phyloP scores from a whole-genome alignment of 2,329 filamentous ascomycete genomes.

The Didymella lethalis region DNA sequence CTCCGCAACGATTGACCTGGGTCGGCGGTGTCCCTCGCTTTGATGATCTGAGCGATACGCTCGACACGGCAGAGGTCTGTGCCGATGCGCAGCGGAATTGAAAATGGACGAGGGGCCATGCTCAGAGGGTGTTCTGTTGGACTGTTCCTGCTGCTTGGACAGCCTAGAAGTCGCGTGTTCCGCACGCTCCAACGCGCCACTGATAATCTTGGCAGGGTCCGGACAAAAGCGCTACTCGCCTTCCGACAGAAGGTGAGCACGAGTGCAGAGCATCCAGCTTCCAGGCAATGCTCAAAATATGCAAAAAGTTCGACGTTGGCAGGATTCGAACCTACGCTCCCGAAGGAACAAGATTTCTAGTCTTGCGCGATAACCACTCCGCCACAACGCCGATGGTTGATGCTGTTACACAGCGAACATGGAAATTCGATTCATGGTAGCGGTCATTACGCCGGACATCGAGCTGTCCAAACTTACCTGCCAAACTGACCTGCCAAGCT shows the following conservation, averaged over 20 bases:
- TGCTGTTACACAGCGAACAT: slow-evolving; percentile 15
- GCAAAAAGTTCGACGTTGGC: slow-evolving; percentile 41
- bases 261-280: not conserved
- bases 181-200: not conserved
- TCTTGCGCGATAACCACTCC: slow-evolving; percentile 55
- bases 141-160: not conserved
- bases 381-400: slow-evolving; percentile 45
- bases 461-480: not conserved
- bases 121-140: not conserved
- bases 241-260: not conserved
- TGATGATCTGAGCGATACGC: slow-evolving; percentile 69
- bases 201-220: slow-evolving; percentile 8
- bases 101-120: slow-evolving; percentile 64
- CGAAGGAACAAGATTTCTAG: slow-evolving; percentile 55
- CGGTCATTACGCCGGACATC: not conserved
- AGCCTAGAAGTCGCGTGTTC: not conserved
- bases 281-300: not conserved
- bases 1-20: slow-evolving; percentile 20
- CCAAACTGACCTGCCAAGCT: not conserved
- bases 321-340: slow-evolving; percentile 53
- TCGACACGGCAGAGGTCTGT: slow-evolving; percentile 78
- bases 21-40: slow-evolving; percentile 21
- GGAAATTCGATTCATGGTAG: not conserved
- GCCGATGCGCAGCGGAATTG: slow-evolving; percentile 73
- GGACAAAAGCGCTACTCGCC: not conserved